Base-by-base conservation (phyloP, 345 rosid species). In the Gossypium arboreum region DNA sequence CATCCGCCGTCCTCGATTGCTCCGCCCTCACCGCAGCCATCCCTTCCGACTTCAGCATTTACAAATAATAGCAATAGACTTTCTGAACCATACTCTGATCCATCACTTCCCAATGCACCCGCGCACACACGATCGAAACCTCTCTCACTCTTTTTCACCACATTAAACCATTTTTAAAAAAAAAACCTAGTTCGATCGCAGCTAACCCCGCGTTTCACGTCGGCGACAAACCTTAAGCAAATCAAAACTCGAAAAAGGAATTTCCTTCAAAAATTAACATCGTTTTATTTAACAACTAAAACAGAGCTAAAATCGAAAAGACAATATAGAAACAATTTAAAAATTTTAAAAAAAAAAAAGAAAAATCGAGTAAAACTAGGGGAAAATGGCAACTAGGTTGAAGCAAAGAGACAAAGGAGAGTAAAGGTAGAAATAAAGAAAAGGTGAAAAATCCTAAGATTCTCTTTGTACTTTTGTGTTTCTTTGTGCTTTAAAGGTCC, bases 11-110 rank as follows among this genome's bases (percentile, higher is more conserved):
- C 57, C 75, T 77, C 17, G 81, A 74, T 68, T 69, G 85, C 70
- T 84, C 87, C 73, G 68, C 76, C 69, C 64, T 79, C 27, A 79
- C 65, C 20, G 77, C 73, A 73, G 85, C 76, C 86, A 81, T 74
- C 55, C 17, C 52, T 51, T 67, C 74, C 74, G 27, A 45, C 48
- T 67, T 34, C 72, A 64, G 29, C 43, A 50, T 77, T 64, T 9
- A 41, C 51, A 54, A 52, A 63, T 9, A 34, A 34, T 34, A 54
- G 18, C 58, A 66, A 57, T 13, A 48, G 62, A 58, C n/a, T 56
- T 24, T 24, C 10, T 39, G 44, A 51, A 75, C n/a, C 57, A 20
- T 43, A 27, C 22, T 58, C 50, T 1, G 39, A 24, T 71, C 48
- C 75, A 73, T 48, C 45, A 48, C n/a, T 54, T 17, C 58, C 72